Conservation (phyloP, 495 filamentous ascomycete species). For the Aspergillus ellipticus region DNA sequence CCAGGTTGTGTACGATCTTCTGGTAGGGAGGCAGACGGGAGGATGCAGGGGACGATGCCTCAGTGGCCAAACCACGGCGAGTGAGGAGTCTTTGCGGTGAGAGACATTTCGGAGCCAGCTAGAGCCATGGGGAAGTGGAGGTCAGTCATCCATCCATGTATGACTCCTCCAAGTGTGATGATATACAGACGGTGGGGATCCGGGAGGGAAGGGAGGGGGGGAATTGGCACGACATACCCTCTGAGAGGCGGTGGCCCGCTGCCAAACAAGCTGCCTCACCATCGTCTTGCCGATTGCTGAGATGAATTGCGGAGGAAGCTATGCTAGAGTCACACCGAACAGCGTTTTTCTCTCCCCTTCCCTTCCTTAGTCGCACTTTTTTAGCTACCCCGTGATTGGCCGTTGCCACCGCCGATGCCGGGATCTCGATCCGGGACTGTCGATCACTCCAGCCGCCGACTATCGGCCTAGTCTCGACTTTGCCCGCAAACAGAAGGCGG, state of each 20-base stretch:
- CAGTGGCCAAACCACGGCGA: constrained; percentile 34
- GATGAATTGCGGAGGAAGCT: constrained; percentile 12
- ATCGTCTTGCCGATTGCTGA: constrained; percentile 14
- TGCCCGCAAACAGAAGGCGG: too few relatives aligned
- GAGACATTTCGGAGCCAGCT: constrained; percentile 27
- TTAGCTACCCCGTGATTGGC: constrained; percentile 21
- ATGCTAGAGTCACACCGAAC: constrained; percentile 6
- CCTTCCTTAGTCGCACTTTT: neutral
- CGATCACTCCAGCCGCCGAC: neutral
- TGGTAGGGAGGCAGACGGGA: constrained; percentile 61
- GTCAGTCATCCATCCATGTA: constrained; percentile 4
- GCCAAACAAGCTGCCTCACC: constrained; percentile 35
- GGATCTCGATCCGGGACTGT: neutral
- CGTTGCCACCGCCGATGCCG: constrained; percentile 14
- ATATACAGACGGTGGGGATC: neutral
- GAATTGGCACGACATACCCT: constrained; percentile 22
- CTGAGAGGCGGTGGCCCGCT: constrained; percentile 28
- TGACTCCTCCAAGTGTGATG: neutral
- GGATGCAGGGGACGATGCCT: constrained; percentile 25
- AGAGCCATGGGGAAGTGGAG: constrained; percentile 1
- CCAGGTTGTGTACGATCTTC: constrained; percentile 55
- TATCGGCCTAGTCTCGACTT: neutral
- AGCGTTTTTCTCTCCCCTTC: constrained; percentile 11
- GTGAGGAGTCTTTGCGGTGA: constrained; percentile 16
- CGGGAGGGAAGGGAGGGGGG: neutral